Evolutionary conservation across 345 rosid genomes (phyloP).

Genomic region (Eucalyptus pumila): DNA sequence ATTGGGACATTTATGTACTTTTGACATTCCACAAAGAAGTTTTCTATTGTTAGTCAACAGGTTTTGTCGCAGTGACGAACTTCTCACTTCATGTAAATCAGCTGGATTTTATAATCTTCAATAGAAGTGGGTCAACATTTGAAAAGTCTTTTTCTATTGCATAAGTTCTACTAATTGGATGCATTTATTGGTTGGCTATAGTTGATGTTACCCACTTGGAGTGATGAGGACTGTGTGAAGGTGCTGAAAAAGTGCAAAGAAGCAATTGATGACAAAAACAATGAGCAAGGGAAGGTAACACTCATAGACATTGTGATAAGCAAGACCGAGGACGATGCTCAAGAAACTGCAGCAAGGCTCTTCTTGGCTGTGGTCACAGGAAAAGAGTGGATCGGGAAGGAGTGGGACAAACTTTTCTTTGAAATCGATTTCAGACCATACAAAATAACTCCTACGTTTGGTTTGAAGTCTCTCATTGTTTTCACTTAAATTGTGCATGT

Average conservation of each 20-base stretch:
- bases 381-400: slow-evolving; percentile 14
- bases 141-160: neutral
- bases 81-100: neutral
- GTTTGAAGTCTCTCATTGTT: slow-evolving; percentile 27
- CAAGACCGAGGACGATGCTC: neutral
- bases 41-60: neutral
- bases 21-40: too few species aligned
- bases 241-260: slow-evolving; percentile 22
- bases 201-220: slow-evolving; percentile 18
- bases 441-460: slow-evolving; percentile 14
- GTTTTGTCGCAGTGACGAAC: neutral
- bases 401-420: slow-evolving; percentile 11
- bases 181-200: neutral
- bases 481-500: neutral
- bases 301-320: slow-evolving; percentile 5
- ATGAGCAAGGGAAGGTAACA: neutral
- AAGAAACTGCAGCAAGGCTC: slow-evolving; percentile 8
- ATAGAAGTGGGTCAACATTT: neutral
- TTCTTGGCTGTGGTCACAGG: slow-evolving; percentile 7
- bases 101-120: neutral
- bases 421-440: slow-evolving; percentile 13
- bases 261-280: neutral
- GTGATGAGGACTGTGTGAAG: slow-evolving; percentile 25
- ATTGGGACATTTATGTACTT: neutral
- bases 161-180: neutral